A percentile compares a stretch with the other conserved stretches of the same genome.
phyloP scores from a whole-genome alignment of 345 rosid species.

The Ceriops decandra region DNA sequence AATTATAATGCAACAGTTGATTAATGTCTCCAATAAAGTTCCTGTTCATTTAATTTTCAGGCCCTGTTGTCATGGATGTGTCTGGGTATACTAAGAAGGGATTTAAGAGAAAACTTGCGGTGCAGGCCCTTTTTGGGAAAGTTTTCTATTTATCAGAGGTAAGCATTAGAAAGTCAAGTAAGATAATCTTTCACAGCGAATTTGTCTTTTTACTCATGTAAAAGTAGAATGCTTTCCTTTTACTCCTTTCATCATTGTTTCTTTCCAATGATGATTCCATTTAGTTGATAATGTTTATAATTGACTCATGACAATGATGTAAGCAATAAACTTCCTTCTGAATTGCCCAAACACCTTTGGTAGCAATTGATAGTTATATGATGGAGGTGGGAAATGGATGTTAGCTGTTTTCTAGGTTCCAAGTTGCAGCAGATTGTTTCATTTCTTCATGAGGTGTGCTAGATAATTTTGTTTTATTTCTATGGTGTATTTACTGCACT shows the following conservation, averaged over 20 bases:
- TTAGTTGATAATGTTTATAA: not conserved
- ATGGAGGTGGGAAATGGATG: not conserved
- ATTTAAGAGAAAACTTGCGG: constrained; percentile 91
- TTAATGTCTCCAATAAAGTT: not conserved
- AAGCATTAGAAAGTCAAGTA: constrained; percentile 8
- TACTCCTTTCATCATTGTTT: not conserved
- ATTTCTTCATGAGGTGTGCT: not conserved
- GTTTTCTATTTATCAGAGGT: constrained; percentile 90
- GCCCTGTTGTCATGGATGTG: constrained; percentile 85
- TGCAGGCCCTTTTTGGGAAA: constrained; percentile 82
- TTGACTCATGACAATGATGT: not conserved
- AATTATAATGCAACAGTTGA: not conserved
- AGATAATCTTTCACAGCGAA: not conserved
- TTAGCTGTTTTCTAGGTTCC: not conserved
- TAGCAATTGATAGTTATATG: not conserved
- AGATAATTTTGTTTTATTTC: not conserved
- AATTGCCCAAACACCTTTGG: too few relatives aligned
- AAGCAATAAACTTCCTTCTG: not conserved
- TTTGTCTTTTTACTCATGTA: not conserved
- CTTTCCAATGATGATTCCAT: not conserved
- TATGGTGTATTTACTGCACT: not conserved
- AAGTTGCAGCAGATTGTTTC: not conserved
- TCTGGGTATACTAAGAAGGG: constrained; percentile 82
- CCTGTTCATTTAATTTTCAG: constrained; percentile 35
- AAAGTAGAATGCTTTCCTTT: too few relatives aligned